Percentiles rank a stretch among this genome's conserved stretches.
phyloP scores from a whole-genome alignment of 2,329 filamentous ascomycete species.

The Aspergillus ochraceoroseus region DNA sequence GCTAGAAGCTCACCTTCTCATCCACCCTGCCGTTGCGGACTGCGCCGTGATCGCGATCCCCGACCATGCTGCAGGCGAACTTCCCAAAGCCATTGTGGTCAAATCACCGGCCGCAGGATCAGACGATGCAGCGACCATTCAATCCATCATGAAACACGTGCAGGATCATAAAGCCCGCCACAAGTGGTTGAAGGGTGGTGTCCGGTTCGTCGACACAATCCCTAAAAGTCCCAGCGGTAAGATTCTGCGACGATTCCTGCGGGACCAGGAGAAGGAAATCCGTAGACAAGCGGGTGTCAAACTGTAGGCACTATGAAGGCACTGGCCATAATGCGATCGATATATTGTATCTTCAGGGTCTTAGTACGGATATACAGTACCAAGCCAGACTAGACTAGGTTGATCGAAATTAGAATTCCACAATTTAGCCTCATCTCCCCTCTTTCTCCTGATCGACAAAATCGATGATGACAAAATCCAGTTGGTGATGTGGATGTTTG shows the following conservation, averaged over 20 bases:
- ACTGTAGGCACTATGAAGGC: conserved; percentile 45
- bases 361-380: too few species aligned
- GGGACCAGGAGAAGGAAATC: conserved; percentile 68
- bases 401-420: conserved; percentile 10
- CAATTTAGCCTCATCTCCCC: not conserved
- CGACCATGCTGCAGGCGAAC: conserved; percentile 56
- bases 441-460: not conserved
- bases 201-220: conserved; percentile 54
- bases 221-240: conserved; percentile 61
- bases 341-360: too few species aligned
- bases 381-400: too few species aligned
- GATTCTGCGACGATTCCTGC: conserved; percentile 59
- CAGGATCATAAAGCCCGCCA: conserved; percentile 58
- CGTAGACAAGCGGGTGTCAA: conserved; percentile 62
- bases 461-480: too few species aligned
- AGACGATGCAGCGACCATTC: conserved; percentile 49
- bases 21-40: conserved; percentile 70
- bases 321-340: not conserved
- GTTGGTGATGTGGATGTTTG: too few species aligned
- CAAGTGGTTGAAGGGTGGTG: conserved; percentile 59
- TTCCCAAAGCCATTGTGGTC: conserved; percentile 61
- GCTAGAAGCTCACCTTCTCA: conserved; percentile 72
- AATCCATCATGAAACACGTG: conserved; percentile 55
- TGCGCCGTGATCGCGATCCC: conserved; percentile 72
- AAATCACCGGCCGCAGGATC: conserved; percentile 51